Evolutionary conservation across 1,284 basidiomycete species (phyloP), one percentile per base, ranked within the genome.

Genomic region (Trichosporon asahii): DNA sequence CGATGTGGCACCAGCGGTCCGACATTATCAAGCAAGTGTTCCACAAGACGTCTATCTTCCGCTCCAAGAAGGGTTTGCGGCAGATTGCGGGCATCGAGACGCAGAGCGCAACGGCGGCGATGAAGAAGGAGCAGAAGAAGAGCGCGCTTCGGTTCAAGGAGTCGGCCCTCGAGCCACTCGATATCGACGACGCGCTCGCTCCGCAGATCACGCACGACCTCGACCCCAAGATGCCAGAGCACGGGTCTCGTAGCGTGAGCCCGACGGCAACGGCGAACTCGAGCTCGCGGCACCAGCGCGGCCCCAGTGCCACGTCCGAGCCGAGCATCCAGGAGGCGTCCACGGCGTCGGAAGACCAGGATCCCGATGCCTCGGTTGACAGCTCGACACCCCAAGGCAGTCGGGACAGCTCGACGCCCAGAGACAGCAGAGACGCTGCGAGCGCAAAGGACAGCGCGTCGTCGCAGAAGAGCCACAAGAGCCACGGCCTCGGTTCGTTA

Each of bases 1-100:
- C 78, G 27, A 78, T 80, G 0, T 84, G 82, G 82, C 77, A 79
- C 8, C 85, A 85, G 64, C 81, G 78, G 35, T 81, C 81, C 2
- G 82, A 82, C 66, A 67, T 84, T 8, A 66, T 84, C 57, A 77
- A 77, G 8, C 84, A 84, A 70, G 65, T 84, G 14, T 74, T 84
- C 71, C 78, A 80, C 64, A 80, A 83, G 68, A 80, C 80, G 12
- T 76, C 74, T 11, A 21, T 80, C 29, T 80, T 82, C 73, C 72
- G 75, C 49, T 76, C 77, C 3, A 82, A 78, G 67, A 80, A 79
- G 70, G 70, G 70, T 12, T 68, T 81, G 29, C 73, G 74, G 14
- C 73, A 76, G n/a, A 72, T 76, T 40, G 75, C 77, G 0, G 69
- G 73, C 1, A 68, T 74, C 55, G 69, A 63, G 46, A 69, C 70